Evolutionary conservation across 768 basidiomycete genomes (phyloP).

Genomic region (Daedalea quercina): DNA sequence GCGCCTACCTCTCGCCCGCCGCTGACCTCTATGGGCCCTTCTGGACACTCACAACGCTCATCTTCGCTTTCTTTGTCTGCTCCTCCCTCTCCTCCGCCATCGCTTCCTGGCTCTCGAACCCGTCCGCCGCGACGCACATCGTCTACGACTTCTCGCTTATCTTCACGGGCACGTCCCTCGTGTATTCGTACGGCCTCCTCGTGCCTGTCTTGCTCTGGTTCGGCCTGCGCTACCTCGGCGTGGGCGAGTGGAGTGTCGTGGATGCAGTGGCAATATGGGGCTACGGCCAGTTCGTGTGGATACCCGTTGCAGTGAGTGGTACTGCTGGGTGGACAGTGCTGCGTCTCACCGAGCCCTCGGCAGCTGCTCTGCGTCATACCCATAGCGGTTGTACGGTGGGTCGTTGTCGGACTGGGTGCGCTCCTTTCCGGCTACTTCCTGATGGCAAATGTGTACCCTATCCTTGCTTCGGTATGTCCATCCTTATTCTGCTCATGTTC

Average conservation of each 20-base stretch:
- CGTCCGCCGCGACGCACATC: conserved; percentile 36
- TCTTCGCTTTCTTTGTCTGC: conserved; percentile 88
- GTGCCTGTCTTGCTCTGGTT: conserved; percentile 83
- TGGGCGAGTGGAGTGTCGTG: conserved; percentile 84
- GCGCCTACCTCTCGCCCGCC: conserved; percentile 57
- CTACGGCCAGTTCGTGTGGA: conserved; percentile 82
- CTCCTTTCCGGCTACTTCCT: conserved; percentile 86
- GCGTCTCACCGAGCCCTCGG: not conserved
- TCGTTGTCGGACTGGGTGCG: conserved; percentile 66
- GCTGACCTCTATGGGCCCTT: conserved; percentile 86
- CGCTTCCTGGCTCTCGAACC: conserved; percentile 71
- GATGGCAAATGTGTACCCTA: conserved; percentile 78
- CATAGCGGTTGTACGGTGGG: conserved; percentile 76
- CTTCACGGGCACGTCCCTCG: conserved; percentile 73
- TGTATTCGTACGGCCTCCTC: conserved; percentile 83
- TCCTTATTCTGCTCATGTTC: not conserved
- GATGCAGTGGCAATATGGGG: conserved; percentile 82
- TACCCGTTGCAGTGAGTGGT: conserved; percentile 68
- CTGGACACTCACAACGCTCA: conserved; percentile 95
- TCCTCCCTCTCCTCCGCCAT: conserved; percentile 90
- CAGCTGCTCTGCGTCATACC: conserved; percentile 86
- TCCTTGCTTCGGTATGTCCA: conserved; percentile 64
- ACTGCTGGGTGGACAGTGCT: not conserved
- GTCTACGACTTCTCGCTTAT: conserved; percentile 86
- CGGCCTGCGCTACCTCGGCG: conserved; percentile 76